These are phyloP conservation scores for Eremomyces bilateralis DNA, from an alignment of 495 filamentous ascomycete species.

Conservation along the genomic window DNA sequence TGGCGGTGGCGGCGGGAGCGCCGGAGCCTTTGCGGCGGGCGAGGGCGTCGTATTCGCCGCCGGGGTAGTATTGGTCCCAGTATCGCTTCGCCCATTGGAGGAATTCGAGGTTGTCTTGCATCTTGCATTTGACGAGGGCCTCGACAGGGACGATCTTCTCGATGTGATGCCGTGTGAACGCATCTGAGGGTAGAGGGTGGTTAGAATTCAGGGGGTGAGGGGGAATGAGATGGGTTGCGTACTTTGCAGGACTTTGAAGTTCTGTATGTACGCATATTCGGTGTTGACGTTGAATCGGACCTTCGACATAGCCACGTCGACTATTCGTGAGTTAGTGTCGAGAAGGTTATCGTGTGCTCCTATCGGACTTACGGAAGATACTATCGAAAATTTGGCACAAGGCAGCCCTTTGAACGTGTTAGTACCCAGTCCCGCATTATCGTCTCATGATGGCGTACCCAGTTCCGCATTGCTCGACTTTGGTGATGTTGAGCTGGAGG, in stretches of 20 bases:
- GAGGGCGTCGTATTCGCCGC: constrained; percentile 86
- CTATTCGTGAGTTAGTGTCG: constrained; percentile 18
- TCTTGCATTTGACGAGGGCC: constrained; percentile 85
- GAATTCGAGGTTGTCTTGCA: constrained; percentile 99
- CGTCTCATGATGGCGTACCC: constrained; percentile 39
- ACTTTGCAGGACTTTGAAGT: constrained; percentile 96
- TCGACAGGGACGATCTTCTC: constrained; percentile 78
- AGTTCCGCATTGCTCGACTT: constrained; percentile 96
- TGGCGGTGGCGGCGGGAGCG: constrained; percentile 28
- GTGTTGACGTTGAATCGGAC: constrained; percentile 97
- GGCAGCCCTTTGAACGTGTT: constrained; percentile 43
- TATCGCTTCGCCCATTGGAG: constrained; percentile 89
- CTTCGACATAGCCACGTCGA: constrained; percentile 83
- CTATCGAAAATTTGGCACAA: constrained; percentile 95
- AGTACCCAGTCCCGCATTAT: background rate
- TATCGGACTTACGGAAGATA: constrained; percentile 46
- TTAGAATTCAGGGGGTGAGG: background rate
- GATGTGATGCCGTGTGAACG: constrained; percentile 65
- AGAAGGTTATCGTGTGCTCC: constrained; percentile 4
- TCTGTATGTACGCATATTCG: constrained; percentile 93
- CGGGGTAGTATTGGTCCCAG: constrained; percentile 97
- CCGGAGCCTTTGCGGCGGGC: constrained; percentile 60
- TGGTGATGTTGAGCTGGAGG: constrained; percentile 89
- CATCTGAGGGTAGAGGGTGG: constrained; percentile 27
- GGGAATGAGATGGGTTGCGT: constrained; percentile 18